Conservation (phyloP, 2,329 filamentous ascomycete genomes). For the Penicillium sp. region DNA sequence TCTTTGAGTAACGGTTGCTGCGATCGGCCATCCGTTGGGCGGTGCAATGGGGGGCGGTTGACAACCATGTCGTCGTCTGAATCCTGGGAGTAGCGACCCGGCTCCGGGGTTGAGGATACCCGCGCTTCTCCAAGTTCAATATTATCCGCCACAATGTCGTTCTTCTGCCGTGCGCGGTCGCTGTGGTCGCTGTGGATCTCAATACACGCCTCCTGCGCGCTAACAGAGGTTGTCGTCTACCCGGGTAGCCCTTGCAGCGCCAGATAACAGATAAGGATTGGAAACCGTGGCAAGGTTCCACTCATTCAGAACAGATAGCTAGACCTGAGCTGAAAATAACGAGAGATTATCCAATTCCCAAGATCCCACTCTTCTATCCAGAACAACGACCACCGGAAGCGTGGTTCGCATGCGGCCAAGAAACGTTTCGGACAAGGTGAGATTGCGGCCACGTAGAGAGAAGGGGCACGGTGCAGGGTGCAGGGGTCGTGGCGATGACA, state of each 20-base stretch:
- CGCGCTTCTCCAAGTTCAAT: slow-evolving; percentile 24
- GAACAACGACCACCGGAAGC: not conserved
- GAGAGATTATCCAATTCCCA: not conserved
- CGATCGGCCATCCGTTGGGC: slow-evolving; percentile 48
- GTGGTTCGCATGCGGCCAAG: slow-evolving; percentile 9
- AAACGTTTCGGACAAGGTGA: not conserved
- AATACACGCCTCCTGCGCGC: slow-evolving; percentile 1
- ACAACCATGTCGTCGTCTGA: slow-evolving; percentile 47
- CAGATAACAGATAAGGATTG: slow-evolving; percentile 11
- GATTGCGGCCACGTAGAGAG: slow-evolving; percentile 12
- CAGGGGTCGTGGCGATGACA: not conserved
- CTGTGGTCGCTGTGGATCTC: slow-evolving; percentile 5
- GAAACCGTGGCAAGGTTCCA: not conserved
- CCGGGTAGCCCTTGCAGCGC: slow-evolving; percentile 3
- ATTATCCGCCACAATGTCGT: slow-evolving; percentile 32
- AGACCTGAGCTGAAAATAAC: not conserved
- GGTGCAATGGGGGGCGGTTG: slow-evolving; percentile 49
- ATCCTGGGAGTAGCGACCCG: slow-evolving; percentile 36
- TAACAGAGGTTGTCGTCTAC: slow-evolving; percentile 4
- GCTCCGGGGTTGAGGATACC: slow-evolving; percentile 33
- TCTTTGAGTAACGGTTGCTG: slow-evolving; percentile 56
- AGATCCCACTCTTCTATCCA: not conserved
- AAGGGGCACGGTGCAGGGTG: slow-evolving; percentile 2
- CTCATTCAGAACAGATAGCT: slow-evolving; percentile 2
- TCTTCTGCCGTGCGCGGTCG: not conserved